Evolutionary conservation across 2,329 filamentous ascomycete species (phyloP).

Genomic region (Alternaria triticina): DNA sequence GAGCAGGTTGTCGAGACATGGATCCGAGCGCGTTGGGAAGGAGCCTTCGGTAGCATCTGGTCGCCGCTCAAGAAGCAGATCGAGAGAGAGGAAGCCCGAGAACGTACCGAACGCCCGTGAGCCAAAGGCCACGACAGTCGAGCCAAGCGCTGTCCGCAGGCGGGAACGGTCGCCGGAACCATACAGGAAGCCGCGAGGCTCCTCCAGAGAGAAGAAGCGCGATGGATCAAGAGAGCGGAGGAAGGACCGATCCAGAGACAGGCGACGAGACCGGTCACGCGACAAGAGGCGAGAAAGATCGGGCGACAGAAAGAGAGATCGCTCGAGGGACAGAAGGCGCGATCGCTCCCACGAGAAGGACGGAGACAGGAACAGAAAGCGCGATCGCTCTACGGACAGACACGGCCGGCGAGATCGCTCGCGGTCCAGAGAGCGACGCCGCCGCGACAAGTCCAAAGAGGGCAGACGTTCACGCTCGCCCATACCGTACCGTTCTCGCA

Average conservation of each 20-base stretch:
- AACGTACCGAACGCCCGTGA: constrained; percentile 20
- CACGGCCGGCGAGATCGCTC: constrained; percentile 18
- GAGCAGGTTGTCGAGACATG: constrained; percentile 11
- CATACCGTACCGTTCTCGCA: constrained; percentile 29
- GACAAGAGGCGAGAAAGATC: constrained; percentile 19
- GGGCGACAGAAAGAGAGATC: constrained; percentile 14
- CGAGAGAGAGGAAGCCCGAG: constrained; percentile 14
- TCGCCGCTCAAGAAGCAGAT: constrained; percentile 24
- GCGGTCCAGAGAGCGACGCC: constrained; percentile 23
- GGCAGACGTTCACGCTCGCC: constrained; percentile 34
- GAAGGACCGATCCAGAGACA: constrained; percentile 19
- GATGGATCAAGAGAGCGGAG: constrained; percentile 16
- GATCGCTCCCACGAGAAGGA: constrained; percentile 23
- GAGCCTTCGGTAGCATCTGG: constrained; percentile 14
- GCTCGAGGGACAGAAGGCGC: constrained; percentile 25
- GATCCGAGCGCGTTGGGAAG: constrained; percentile 13
- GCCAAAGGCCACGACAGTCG: constrained; percentile 17
- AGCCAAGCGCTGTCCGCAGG: constrained; percentile 13
- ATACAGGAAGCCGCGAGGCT: constrained; percentile 31
- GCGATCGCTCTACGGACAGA: constrained; percentile 26
- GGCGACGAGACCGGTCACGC: constrained; percentile 22
- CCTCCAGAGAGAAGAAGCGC: constrained; percentile 21
- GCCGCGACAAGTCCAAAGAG: constrained; percentile 19
- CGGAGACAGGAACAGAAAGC: constrained; percentile 22
- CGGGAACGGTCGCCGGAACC: constrained; percentile 36